Evolutionary conservation across 148 eudicot species (phyloP), one percentile per base, ranked within the genome.

Genomic region (Amaranthus hypochondriacus): DNA sequence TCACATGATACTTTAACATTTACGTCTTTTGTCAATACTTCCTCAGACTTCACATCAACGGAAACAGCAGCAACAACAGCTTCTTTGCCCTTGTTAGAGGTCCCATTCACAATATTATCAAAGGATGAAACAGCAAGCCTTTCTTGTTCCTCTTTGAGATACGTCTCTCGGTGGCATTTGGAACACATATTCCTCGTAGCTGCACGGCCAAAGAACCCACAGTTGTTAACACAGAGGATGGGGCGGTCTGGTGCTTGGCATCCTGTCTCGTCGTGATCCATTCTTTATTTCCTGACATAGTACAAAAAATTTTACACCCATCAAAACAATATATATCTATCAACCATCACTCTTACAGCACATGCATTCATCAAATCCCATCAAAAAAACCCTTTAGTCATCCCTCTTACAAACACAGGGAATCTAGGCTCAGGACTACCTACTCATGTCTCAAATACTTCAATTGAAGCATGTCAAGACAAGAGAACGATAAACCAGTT

Each of bases 101-200:
- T 80, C 75, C 92, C 92, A 68, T 90, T 90, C 52, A 90, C 89
- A 5, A 90, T 76, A 56, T 82, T 88, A 69, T 86, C 88, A 69
- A 90, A 66, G 6, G 95, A 90, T 8, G 92, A 83, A 15, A 87
- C 90, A 54, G 89, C 96, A 60, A 87, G 81, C 75, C 85, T 83
- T 18, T 89, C 88, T 66, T 91, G 91, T 72, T 91, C 93, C 77
- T 89, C 81, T 71, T 91, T 89, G 70, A 89, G 79, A 12, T 79
- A 56, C 43, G 82, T 53, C 56, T 92, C 92, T 71, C 85, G 87
- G 90, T 89, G 86, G 81, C 97, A 92, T 80, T 92, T 92, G 76
- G 97, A 92, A 71, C 97, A 92, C 89, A 92, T 85, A 76, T 89
- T 89, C 90, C 87, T 86, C 51, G 91, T 92, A 3, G 88, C 89